Conservation (phyloP, 768 basidiomycete genomes). For the Russula olivacea region DNA sequence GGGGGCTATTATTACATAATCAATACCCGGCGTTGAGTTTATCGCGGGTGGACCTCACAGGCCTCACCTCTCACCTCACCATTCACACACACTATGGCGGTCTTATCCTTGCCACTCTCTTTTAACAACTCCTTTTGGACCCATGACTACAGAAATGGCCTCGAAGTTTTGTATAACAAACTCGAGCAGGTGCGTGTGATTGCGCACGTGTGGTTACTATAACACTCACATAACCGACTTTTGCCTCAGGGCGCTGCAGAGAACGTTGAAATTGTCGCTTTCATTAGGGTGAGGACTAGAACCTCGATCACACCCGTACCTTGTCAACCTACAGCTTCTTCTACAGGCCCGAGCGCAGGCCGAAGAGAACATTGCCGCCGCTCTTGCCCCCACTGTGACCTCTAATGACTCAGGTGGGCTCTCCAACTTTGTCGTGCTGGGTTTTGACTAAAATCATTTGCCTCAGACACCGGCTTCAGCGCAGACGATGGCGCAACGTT, state of each 20-base stretch:
- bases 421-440: conserved; percentile 15
- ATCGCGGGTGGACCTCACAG: too few relatives aligned
- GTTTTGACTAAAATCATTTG: neutral
- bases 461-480: conserved; percentile 56
- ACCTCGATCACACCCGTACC: conserved; percentile 28
- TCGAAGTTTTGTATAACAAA: conserved; percentile 70
- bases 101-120: conserved; percentile 79
- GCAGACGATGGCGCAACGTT: conserved; percentile 84
- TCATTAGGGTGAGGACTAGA: conserved; percentile 63
- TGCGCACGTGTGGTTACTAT: conserved; percentile 5
- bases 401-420: conserved; percentile 44
- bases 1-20: conserved; percentile 15
- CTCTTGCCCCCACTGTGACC: conserved; percentile 45
- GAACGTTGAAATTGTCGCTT: conserved; percentile 75
- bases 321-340: conserved; percentile 8
- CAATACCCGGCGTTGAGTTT: neutral
- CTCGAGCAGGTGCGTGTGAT: conserved; percentile 60
- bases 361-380: conserved; percentile 57
- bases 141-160: conserved; percentile 78
- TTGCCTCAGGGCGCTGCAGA: conserved; percentile 66
- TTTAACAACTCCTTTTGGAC: conserved; percentile 96
- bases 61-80: neutral
- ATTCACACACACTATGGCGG: conserved; percentile 57
- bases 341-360: conserved; percentile 64
- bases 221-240: conserved; percentile 21